Conservation (phyloP, 305 asterid genomes). For the Solanum hybrid region DNA sequence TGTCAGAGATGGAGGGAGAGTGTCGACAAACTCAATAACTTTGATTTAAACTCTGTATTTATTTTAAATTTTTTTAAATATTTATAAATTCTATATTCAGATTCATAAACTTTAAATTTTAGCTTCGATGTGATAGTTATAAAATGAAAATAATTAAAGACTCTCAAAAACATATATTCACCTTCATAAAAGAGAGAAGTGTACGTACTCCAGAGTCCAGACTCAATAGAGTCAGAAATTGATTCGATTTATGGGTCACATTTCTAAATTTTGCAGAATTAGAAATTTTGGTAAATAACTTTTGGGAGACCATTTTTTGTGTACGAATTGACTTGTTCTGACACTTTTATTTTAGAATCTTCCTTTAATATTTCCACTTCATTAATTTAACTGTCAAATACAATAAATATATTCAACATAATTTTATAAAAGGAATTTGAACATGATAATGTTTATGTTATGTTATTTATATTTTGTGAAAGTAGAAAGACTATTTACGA, state of each 20-base stretch:
- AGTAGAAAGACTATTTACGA: not conserved
- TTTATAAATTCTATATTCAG: not conserved
- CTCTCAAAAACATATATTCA: not conserved
- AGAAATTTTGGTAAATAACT: not conserved
- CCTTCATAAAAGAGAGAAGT: not conserved
- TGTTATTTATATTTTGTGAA: not conserved
- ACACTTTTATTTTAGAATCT: not conserved
- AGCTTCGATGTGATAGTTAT: not conserved
- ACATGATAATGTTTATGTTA: no score
- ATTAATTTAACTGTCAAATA: not conserved
- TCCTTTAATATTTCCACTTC: not conserved
- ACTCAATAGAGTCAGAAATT: not conserved
- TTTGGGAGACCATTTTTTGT: not conserved
- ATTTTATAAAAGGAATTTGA: not conserved
- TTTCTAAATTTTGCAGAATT: not conserved
- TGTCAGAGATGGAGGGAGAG: not conserved
- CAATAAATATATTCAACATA: not conserved
- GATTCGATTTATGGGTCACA: not conserved
- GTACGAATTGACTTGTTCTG: not conserved
- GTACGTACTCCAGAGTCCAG: not conserved
- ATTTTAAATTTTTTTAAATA: not conserved
- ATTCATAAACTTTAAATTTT: not conserved
- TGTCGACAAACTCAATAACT: not conserved
- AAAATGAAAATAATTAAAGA: not conserved
- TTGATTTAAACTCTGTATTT: not conserved